Evolutionary conservation across 2,329 filamentous ascomycete genomes (phyloP), one percentile per base, ranked within the genome.

Genomic region (Colletotrichum abscissum): DNA sequence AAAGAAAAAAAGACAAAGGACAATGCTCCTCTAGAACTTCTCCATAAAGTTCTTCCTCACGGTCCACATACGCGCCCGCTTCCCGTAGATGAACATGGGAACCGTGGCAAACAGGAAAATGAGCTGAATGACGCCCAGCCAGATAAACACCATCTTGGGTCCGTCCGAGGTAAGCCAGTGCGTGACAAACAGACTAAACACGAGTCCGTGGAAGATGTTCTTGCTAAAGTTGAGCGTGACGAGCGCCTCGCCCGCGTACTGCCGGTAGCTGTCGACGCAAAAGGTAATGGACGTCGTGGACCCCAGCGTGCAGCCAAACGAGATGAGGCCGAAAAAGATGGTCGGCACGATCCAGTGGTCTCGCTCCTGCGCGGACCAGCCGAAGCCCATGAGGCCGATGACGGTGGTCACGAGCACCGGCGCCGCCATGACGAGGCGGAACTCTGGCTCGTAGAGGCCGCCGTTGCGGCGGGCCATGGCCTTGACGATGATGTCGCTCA

Each of bases 401-500:
- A 92, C 91, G 0, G 95, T 98, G 4, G 91, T 91, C 67, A 98
- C 78, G 1, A 92, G 86, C 38, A 98, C 92, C 0, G 95, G 96
- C 3, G 92, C 83, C 0, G 91, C 94, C 96, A 98, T 98, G 56
- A 97, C 89, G 0, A 98, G 89, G 7, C 95, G 91, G 79, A 97
- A 98, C 82, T 98, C 96, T 1, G 96, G 96, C 81, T 98, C 96
- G 81, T 98, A 98, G 3, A 98, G 86, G 2, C 96, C 96, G n/a
- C 94, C 95, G 77, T 98, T 98, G 33, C 92, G 91, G 46, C 92
- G 89, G 2, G 94, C 89, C 93, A 98, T 95, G 72, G 86, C 92
- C 65, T 91, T 91, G 6, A 98, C 95, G 60, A 98, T 91, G 2
- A 96, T 78, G 78, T 98, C 97, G 4, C 94, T 97, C 14, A 98